Percentiles rank a stretch among this genome's conserved stretches.
phyloP scores from a whole-genome alignment of 2,329 filamentous ascomycete species.

The Plectosphaerella plurivora region DNA sequence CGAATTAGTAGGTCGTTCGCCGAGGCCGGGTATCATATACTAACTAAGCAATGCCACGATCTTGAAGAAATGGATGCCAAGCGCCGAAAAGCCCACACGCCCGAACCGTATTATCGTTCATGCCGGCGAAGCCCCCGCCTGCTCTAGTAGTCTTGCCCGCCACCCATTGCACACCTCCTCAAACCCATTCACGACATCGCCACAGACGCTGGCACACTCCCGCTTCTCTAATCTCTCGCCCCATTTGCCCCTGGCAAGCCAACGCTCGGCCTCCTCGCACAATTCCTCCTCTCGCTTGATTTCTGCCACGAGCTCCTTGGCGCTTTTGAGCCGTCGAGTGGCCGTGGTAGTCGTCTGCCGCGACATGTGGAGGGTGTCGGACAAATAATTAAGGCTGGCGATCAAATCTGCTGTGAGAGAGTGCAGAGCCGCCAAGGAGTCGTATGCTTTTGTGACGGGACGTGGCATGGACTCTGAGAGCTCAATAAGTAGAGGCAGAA shows the following conservation, averaged over 20 bases:
- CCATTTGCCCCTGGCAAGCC: conserved; percentile 82
- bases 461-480: conserved; percentile 65
- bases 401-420: conserved; percentile 69
- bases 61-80: too few relatives aligned
- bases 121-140: conserved; percentile 47
- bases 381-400: conserved; percentile 77
- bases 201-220: conserved; percentile 79
- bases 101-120: conserved; percentile 10
- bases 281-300: conserved; percentile 79
- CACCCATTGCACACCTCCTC: conserved; percentile 85
- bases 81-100: too few relatives aligned
- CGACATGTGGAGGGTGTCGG: conserved; percentile 91
- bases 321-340: conserved; percentile 71
- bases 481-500: conserved; percentile 63
- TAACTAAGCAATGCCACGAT: too few relatives aligned
- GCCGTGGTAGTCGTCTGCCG: conserved; percentile 83
- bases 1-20: too few relatives aligned
- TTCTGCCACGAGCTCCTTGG: conserved; percentile 80
- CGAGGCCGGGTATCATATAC: too few relatives aligned
- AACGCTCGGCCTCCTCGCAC: conserved; percentile 75
- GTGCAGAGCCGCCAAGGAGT: conserved; percentile 65
- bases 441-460: conserved; percentile 56
- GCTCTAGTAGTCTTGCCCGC: conserved; percentile 69
- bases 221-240: conserved; percentile 68
- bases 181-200: conserved; percentile 86